Base-by-base conservation (phyloP, 305 asterid species). In the Rubia peregrina region DNA sequence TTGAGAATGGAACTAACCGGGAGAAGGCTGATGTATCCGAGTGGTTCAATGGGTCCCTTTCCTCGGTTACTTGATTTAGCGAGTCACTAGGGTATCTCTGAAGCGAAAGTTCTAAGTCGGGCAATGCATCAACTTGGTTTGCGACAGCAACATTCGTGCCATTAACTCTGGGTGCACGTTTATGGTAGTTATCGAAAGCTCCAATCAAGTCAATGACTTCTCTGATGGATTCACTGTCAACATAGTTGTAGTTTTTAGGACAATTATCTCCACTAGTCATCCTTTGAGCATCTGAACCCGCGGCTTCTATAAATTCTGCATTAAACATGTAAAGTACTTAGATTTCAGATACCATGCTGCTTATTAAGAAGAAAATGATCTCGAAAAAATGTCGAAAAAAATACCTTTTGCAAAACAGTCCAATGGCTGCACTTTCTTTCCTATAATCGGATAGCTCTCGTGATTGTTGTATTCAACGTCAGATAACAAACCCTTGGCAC, bases 21-120 rank as follows among this genome's bases (percentile, higher is more conserved):
- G 96, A 89, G 79, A 94, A 94, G 68, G 99, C 87, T n/a, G 99
- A 94, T 56, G 90, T 90, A 81, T 88, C 89, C 9, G 99, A 94
- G 78, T 88, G 99, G 77, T 88, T 89, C 75, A 94, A 76, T 68
- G 71, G 65, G 38, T 66, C 82, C 78, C 75, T 75, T 73, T 85
- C 93, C 61, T 85, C 88, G 53, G 81, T 74, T 61, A 57, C 78
- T 79, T 79, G 89, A 81, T 84, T 85, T 70, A 79, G 76, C 16
- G 83, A 83, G 67, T 77, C 79, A 69, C 75, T 75, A 41, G 84
- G 83, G 61, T 86, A 77, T 80, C 95, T 85, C 76, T 83, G 86
- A 81, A 90, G 78, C 68, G 97, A 88, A 73, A 90, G 95, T 80
- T 90, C 95, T 83, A 90, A 74, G 40, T 79, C 61, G 3, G 95